Evolutionary conservation across 768 basidiomycete species (phyloP), one percentile per base, ranked within the genome.

Genomic region (Mycena filopes): DNA sequence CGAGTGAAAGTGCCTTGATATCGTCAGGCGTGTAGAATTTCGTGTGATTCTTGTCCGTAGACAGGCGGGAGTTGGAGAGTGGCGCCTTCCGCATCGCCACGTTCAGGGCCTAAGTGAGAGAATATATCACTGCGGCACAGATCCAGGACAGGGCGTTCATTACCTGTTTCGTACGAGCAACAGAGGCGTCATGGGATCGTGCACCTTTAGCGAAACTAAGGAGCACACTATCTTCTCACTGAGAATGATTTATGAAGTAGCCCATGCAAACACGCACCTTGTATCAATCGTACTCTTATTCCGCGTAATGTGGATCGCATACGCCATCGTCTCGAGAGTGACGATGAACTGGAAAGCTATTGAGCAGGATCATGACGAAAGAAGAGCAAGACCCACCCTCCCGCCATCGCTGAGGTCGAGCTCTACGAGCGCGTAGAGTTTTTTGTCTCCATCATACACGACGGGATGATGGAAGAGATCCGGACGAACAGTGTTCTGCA

Each of bases 51-150:
- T 48, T 28, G 4, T 25, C 47, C 26, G 47, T 26, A 0, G 91
- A 90, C 56, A 88, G 86, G n/a, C 82, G 82, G 71, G 86, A 86
- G 23, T 83, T 83, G 71, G 86, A 26, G 8, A 74, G 8, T 0
- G 93, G 92, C 55, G 86, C 85, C 89, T 91, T 91, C 0, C 93
- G 85, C 21, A 94, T 82, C 15, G 88, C 89, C 2, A 93, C 88
- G 63, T 93, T 93, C 54, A 90, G 74, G 0, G 90, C 89, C 90
- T 92, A 18, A 40, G 45, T 4, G 36, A 36, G 16, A 33, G 48
- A 41, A 25, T 36, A 55, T 5, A 25, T 26, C 10, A 7, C 11
- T 48, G 20, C 1, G 33, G 42, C 25, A 63, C 25, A 1, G 10
- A 26, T 7, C 42, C 25, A 42, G n/a, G 36, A 54, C 20, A 11